Evolutionary conservation across 2,329 filamentous ascomycete species (phyloP).

Genomic region (Emergomyces pasteurianus): DNA sequence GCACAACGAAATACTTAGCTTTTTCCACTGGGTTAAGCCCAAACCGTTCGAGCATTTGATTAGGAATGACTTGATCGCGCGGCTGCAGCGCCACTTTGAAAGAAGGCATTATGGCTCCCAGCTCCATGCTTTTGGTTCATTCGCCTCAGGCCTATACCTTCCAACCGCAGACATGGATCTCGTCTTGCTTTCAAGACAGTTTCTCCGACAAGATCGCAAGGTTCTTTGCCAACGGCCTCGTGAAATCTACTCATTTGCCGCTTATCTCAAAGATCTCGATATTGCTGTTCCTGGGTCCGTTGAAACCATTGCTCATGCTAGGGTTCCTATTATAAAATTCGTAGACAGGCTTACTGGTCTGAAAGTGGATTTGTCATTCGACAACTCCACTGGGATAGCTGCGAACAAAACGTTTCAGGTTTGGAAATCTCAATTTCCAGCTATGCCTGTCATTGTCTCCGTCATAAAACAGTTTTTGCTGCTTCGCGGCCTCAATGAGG

Average conservation of each 20-base stretch:
- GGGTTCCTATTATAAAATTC: slow-evolving; percentile 88
- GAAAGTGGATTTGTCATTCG: slow-evolving; percentile 87
- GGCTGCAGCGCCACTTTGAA: slow-evolving; percentile 51
- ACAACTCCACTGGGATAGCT: slow-evolving; percentile 70
- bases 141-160: slow-evolving; percentile 68
- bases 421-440: slow-evolving; percentile 71
- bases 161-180: slow-evolving; percentile 88
- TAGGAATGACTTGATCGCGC: slow-evolving; percentile 58
- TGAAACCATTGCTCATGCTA: slow-evolving; percentile 60
- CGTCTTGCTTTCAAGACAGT: slow-evolving; percentile 58
- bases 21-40: slow-evolving; percentile 75
- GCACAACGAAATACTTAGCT: slow-evolving; percentile 82
- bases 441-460: slow-evolving; percentile 75
- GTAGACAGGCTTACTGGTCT: slow-evolving; percentile 65
- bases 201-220: slow-evolving; percentile 42
- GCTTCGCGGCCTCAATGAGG: slow-evolving; percentile 85
- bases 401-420: slow-evolving; percentile 68
- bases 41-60: slow-evolving; percentile 64
- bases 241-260: slow-evolving; percentile 50
- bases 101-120: slow-evolving; percentile 48
- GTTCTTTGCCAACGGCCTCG: slow-evolving; percentile 40
- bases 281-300: slow-evolving; percentile 50
- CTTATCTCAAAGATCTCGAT: slow-evolving; percentile 43
- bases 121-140: slow-evolving; percentile 79
- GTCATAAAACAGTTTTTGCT: slow-evolving; percentile 85